A percentile compares a stretch with the other conserved stretches of the same genome.
phyloP scores from a whole-genome alignment of 169 alveolate genomes.

The Eimeria acervulina region DNA sequence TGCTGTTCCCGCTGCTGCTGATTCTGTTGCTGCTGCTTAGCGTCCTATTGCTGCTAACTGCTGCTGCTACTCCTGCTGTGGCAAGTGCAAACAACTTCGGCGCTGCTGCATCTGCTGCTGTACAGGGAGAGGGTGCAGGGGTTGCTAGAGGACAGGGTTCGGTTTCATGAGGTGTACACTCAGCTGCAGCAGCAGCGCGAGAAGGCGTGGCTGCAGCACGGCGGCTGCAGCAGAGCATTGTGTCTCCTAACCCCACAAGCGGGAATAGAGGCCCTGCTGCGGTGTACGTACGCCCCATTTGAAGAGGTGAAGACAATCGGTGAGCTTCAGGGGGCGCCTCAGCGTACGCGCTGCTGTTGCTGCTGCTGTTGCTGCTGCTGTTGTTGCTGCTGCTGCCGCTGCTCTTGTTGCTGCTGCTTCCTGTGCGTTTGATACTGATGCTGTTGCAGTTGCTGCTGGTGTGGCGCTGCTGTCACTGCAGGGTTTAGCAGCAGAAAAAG shows the following conservation, averaged over 20 bases:
- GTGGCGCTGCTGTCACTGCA: not conserved
- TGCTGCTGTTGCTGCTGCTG: constrained; percentile 48
- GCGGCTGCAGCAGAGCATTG: constrained; percentile 42
- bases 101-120: constrained; percentile 1
- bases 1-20: too few relatives aligned
- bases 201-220: constrained; percentile 43
- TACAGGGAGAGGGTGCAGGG: constrained; percentile 56
- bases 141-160: not conserved
- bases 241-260: constrained; percentile 21
- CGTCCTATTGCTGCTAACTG: too few relatives aligned
- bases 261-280: constrained; percentile 33
- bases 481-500: not conserved
- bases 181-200: constrained; percentile 38
- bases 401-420: constrained; percentile 15
- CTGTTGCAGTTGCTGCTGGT: constrained; percentile 2
- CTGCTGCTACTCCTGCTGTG: too few relatives aligned
- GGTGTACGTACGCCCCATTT: not conserved
- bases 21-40: not conserved
- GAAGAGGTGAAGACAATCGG: not conserved
- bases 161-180: constrained; percentile 20
- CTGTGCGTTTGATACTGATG: not conserved
- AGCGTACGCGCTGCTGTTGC: not conserved
- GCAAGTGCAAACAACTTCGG: not conserved
- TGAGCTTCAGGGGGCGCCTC: not conserved
- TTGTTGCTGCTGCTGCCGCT: constrained; percentile 1